Base-by-base conservation (phyloP, 129 eudicot species). In the Logfia minima region DNA sequence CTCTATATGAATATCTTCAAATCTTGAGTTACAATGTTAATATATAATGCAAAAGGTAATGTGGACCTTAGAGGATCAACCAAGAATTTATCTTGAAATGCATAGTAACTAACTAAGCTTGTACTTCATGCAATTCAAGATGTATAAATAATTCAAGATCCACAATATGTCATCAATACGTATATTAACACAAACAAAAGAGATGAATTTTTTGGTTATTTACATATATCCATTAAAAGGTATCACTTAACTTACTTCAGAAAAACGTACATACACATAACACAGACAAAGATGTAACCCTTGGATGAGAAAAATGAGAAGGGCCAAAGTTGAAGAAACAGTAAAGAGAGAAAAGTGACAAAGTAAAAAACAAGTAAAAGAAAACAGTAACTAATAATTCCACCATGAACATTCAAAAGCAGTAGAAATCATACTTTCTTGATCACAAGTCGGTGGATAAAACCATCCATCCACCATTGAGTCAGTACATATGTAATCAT, bases 391-490 rank as follows among this genome's bases (percentile, higher is more conserved):
- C 55, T 48, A 48, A 48, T 48, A 48, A 48, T 48, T 48, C 55
- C 55, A 48, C 55, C 55, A 48, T 48, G 55, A 48, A 48, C 55
- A 48, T 14, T 48, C 55, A 14, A 48, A 48, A 48, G 55, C n/a
- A 48, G 17, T 48, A 14, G 55, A 48, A 13, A 14, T 48, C 55
- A 48, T 48, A 48, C 55, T 48, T 14, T 48, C 55, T 48, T 48
- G 55, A 48, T 48, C 55, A 48, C 71, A 28, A 31, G 83, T 41
- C 64, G 95, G 92, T 61, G 97, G 84, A 32, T 76, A 86, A 71
- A 89, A 24, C 96, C 90, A 89, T 68, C 89, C 80, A 4, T 84
- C 93, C 28, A 53, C 87, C 59, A 72, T 73, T 86, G 84, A 78
- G 87, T 92, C 97, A 19, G 81, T 74, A 58, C 63, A 73, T 29